Conservation (phyloP, 441 rosid species). For the Pelargonium myrrhifolium region DNA sequence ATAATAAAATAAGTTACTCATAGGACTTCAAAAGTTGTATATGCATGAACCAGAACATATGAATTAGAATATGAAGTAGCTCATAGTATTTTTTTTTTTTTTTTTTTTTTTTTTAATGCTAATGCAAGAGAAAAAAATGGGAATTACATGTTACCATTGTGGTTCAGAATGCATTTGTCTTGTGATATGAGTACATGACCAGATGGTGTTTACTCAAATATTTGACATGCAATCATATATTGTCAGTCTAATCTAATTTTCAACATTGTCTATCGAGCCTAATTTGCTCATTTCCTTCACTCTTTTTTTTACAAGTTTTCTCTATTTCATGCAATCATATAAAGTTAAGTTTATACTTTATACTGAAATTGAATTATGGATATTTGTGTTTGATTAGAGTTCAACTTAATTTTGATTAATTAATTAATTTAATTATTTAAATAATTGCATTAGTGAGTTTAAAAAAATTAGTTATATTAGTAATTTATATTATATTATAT, state of each 20-base stretch:
- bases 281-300: background rate
- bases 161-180: background rate
- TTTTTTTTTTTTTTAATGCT: background rate
- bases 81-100: background rate
- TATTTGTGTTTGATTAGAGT: too few relatives aligned
- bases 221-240: background rate
- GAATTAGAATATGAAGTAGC: slow-evolving; percentile 1
- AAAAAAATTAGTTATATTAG: too few relatives aligned
- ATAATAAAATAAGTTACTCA: background rate
- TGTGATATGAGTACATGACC: too few relatives aligned
- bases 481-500: too few relatives aligned
- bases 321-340: background rate
- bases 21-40: background rate
- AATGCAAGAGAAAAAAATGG: background rate
- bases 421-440: too few relatives aligned
- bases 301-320: background rate
- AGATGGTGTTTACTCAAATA: background rate
- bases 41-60: background rate
- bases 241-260: background rate
- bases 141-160: background rate
- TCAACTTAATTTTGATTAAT: too few relatives aligned
- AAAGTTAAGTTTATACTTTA: too few relatives aligned
- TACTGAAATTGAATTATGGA: too few relatives aligned
- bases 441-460: too few relatives aligned
- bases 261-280: background rate